A percentile compares a stretch with the other conserved stretches of the same genome.
These are phyloP conservation scores for Solanum appendiculatum DNA, from an alignment of 257 asterid genomes.

Conservation along the genomic window DNA sequence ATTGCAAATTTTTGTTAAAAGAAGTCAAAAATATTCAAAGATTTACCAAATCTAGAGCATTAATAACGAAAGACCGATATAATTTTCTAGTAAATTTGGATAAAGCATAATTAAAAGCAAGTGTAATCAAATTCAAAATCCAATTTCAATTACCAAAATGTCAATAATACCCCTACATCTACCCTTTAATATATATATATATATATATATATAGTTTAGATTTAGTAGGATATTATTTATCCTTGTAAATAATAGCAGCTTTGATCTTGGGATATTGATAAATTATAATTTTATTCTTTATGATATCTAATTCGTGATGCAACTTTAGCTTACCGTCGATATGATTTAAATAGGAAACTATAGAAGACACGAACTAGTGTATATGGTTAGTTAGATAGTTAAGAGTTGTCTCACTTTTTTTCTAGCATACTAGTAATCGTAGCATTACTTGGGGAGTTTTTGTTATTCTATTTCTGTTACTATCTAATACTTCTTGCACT, in stretches of 20 bases:
- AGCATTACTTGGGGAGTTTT: background rate
- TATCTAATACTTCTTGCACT: background rate
- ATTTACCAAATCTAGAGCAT: background rate
- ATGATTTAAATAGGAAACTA: background rate
- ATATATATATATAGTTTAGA: no score
- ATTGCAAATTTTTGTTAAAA: no score
- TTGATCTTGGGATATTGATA: no score
- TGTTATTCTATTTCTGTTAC: background rate
- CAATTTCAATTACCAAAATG: background rate
- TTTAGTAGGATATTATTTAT: background rate
- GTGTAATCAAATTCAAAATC: background rate
- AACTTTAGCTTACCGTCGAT: background rate
- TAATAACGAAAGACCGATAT: background rate
- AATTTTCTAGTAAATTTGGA: background rate
- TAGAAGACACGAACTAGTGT: accelerated
- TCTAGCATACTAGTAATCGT: background rate
- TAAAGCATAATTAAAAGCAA: background rate
- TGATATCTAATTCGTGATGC: background rate
- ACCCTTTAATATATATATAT: no score
- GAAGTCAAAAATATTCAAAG: background rate
- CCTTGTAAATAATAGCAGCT: no score
- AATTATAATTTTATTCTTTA: no score
- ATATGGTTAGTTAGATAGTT: background rate
- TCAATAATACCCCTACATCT: background rate
- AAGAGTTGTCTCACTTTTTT: background rate